Evolutionary conservation across 1,284 basidiomycete species (phyloP).

Genomic region (Malassezia equina): DNA sequence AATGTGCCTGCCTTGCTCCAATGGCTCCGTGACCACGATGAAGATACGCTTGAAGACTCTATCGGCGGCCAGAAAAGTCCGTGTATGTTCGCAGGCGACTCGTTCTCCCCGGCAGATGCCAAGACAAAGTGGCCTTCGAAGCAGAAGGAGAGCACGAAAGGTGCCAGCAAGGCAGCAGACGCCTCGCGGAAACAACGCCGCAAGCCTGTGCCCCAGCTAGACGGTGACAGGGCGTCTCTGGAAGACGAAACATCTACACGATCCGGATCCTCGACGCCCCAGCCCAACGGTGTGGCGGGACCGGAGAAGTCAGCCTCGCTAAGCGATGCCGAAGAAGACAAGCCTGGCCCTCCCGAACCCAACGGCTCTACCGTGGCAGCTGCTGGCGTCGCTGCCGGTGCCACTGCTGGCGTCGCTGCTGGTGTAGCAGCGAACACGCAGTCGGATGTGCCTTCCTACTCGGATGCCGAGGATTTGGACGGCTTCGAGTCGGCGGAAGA

Average conservation of each 20-base stretch:
- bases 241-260: neutral
- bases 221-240: neutral
- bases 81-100: constrained; percentile 3
- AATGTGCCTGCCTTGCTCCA: constrained; percentile 37
- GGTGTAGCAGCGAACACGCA: too few relatives aligned
- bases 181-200: neutral
- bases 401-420: too few relatives aligned
- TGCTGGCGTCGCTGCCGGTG: too few relatives aligned
- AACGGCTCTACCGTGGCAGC: too few relatives aligned
- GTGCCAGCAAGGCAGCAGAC: neutral
- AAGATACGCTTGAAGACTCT: constrained; percentile 44
- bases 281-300: neutral
- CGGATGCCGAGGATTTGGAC: constrained; percentile 20
- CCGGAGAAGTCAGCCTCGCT: neutral
- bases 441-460: neutral
- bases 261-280: neutral
- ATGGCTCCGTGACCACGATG: constrained; percentile 42
- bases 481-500: constrained; percentile 23
- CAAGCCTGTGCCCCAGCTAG: neutral
- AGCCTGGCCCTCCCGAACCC: too few relatives aligned
- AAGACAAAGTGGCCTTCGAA: neutral
- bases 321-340: neutral
- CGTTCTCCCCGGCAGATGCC: neutral
- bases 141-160: too few relatives aligned
- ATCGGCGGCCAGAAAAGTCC: constrained; percentile 29